phyloP scores from a whole-genome alignment of 2,329 filamentous ascomycete species.

The Aspergillus novoparasiticus region DNA sequence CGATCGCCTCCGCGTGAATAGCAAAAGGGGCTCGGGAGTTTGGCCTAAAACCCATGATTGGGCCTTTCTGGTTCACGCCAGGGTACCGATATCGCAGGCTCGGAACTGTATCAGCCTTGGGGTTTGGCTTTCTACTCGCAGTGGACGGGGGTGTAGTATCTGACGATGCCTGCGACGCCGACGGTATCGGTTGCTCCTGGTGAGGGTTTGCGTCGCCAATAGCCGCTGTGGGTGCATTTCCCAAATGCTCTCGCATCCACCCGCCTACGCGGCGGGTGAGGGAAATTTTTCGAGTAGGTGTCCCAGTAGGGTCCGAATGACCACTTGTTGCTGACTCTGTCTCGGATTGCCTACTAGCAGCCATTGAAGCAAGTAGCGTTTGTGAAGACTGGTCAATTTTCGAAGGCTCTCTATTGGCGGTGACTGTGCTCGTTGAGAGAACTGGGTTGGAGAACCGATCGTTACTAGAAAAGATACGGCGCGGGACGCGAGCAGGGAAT shows the following conservation, averaged over 20 bases:
- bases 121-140: conserved; percentile 63
- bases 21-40: conserved; percentile 57
- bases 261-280: conserved; percentile 62
- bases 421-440: conserved; percentile 41
- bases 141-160: not conserved
- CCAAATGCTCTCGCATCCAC: conserved; percentile 68
- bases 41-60: conserved; percentile 70
- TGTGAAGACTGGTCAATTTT: conserved; percentile 30
- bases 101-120: conserved; percentile 8
- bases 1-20: conserved; percentile 60
- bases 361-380: conserved; percentile 41
- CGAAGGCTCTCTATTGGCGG: conserved; percentile 32
- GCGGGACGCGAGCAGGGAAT: conserved; percentile 45
- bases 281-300: conserved; percentile 31
- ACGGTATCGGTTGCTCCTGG: not conserved
- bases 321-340: conserved; percentile 28
- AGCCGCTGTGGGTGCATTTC: conserved; percentile 48
- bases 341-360: conserved; percentile 24
- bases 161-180: not conserved
- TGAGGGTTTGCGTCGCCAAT: not conserved
- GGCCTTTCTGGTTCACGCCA: conserved; percentile 77
- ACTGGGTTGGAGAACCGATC: conserved; percentile 42
- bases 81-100: conserved; percentile 53
- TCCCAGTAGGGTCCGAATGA: conserved; percentile 23
- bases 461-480: conserved; percentile 49